Percentiles rank a stretch among this genome's conserved stretches.
Conservation (phyloP, 2,329 filamentous ascomycete species). For the Dactylellina parvicollis region DNA sequence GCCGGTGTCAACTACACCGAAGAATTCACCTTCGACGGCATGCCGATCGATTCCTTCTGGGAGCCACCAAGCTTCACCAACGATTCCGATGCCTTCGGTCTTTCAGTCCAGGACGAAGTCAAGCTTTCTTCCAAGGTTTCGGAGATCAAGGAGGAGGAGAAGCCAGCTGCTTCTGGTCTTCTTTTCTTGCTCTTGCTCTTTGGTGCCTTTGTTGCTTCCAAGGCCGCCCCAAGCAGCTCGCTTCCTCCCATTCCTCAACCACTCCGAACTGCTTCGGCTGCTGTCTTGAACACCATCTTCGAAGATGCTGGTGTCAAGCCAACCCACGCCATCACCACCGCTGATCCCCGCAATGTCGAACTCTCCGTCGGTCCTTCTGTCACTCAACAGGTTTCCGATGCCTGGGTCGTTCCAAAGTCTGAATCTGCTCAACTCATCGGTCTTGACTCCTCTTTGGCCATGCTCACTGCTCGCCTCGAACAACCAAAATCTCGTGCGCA, state of each 20-base stretch:
- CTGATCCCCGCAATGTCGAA: conserved; percentile 59
- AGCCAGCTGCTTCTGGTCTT: conserved; percentile 79
- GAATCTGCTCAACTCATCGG: conserved; percentile 58
- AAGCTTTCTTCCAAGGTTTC: conserved; percentile 67
- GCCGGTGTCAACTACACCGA: conserved; percentile 68
- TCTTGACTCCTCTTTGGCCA: conserved; percentile 60
- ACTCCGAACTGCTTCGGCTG: conserved; percentile 79
- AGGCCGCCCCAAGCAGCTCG: conserved; percentile 74
- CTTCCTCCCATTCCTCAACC: conserved; percentile 83
- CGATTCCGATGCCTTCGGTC: conserved; percentile 71
- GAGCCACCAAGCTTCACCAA: conserved; percentile 77
- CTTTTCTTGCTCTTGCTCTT: conserved; percentile 80
- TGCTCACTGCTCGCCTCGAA: conserved; percentile 64
- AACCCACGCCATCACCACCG: conserved; percentile 55
- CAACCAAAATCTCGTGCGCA: conserved; percentile 78
- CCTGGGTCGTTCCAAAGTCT: conserved; percentile 57
- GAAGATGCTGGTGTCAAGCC: conserved; percentile 75
- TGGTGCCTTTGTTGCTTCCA: conserved; percentile 93
- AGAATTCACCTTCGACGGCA: conserved; percentile 84
- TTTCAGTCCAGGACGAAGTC: conserved; percentile 55
- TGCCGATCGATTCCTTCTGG: conserved; percentile 84
- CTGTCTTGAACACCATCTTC: conserved; percentile 81
- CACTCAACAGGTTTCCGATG: conserved; percentile 55
- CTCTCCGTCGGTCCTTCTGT: conserved; percentile 50
- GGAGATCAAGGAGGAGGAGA: conserved; percentile 70